These are phyloP conservation scores for Microcera coccophila DNA, from an alignment of 2,329 filamentous ascomycete genomes.

Conservation along the genomic window DNA sequence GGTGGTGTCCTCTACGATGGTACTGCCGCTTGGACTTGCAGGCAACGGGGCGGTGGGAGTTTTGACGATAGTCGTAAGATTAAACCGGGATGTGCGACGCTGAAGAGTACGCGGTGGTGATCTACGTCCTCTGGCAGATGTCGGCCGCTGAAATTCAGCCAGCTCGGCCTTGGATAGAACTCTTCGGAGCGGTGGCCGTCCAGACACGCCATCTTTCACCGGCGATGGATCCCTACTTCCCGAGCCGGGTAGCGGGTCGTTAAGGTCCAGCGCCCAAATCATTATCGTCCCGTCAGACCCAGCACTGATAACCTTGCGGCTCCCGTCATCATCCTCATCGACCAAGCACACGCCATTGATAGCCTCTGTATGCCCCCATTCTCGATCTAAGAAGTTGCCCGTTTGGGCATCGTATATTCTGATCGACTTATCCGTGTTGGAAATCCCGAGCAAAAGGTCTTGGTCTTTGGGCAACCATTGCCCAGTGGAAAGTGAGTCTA, in stretches of 20 bases:
- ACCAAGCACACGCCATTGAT: slow-evolving; percentile 80
- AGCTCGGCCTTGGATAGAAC: slow-evolving; percentile 85
- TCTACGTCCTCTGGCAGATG: slow-evolving; percentile 44
- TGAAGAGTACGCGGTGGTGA: slow-evolving; percentile 54
- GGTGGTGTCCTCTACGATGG: slow-evolving; percentile 41
- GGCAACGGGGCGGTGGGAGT: slow-evolving; percentile 40
- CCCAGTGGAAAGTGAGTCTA: slow-evolving; percentile 70
- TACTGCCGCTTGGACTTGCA: slow-evolving; percentile 38
- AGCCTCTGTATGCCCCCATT: slow-evolving; percentile 93
- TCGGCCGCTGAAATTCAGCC: slow-evolving; percentile 66
- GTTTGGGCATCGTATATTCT: slow-evolving; percentile 78
- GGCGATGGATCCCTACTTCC: slow-evolving; percentile 53
- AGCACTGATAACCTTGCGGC: slow-evolving; percentile 64
- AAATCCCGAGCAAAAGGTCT: slow-evolving; percentile 77
- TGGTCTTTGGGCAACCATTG: slow-evolving; percentile 52
- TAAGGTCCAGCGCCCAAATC: slow-evolving; percentile 63
- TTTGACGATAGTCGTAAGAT: slow-evolving; percentile 36
- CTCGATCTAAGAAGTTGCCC: slow-evolving; percentile 74
- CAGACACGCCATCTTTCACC: slow-evolving; percentile 48
- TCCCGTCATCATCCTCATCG: slow-evolving; percentile 52
- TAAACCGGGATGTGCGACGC: slow-evolving; percentile 53
- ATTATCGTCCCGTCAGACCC: slow-evolving; percentile 79
- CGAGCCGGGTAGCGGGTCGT: slow-evolving; percentile 40
- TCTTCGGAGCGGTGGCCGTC: slow-evolving; percentile 72
- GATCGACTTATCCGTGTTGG: slow-evolving; percentile 93